Evolutionary conservation across 805 yeast species (phyloP), one percentile per base, ranked within the genome.

Genomic region (Kregervanrija fluxuum): DNA sequence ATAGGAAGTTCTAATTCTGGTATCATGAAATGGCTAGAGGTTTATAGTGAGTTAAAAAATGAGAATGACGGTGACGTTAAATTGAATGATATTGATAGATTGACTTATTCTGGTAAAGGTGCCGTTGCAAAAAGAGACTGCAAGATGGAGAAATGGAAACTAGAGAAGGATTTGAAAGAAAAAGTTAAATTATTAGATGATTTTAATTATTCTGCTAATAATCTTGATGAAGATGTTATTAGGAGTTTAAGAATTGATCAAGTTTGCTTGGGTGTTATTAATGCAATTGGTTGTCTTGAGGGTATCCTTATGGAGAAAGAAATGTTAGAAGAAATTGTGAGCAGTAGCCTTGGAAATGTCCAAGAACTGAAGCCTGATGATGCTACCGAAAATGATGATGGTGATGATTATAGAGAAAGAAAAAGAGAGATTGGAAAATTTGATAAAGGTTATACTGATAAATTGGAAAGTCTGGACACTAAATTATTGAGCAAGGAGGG

Each of bases 141-240:
- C 40, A 90, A 88, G 59, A 87, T 89, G 46, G 82, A 75, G 13
- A 75, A 76, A 52, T 84, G 70, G 61, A 82, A 77, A 55, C 58
- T 68, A 12, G 88, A 81, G 48, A 82, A 77, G 58, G 72, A 70
- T 35, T 63, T 85, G 42, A 68, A 64, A 8, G 56, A 50, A 2
- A 70, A 73, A 49, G 54, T 88, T 4, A 53, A 60, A 10, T 44
- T 64, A 1, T 56, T 85, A 30, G 61, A 61, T 32, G 57, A 64
- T 41, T 55, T 22, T 12, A 33, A 37, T 31, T 30, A 63, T 22
- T 55, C 58, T n/a, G 57, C 60, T 17, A 62, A 66, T 8, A 65
- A 53, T 37, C 45, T 72, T 33, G 89, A 82, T 51, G 96, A 88
- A 41, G 95, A 85, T 38, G 55, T 64, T 0, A 64, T 80, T 9